These are phyloP conservation scores for Cercospora sp. DNA, from an alignment of 2,329 filamentous ascomycete species.

Conservation along the genomic window DNA sequence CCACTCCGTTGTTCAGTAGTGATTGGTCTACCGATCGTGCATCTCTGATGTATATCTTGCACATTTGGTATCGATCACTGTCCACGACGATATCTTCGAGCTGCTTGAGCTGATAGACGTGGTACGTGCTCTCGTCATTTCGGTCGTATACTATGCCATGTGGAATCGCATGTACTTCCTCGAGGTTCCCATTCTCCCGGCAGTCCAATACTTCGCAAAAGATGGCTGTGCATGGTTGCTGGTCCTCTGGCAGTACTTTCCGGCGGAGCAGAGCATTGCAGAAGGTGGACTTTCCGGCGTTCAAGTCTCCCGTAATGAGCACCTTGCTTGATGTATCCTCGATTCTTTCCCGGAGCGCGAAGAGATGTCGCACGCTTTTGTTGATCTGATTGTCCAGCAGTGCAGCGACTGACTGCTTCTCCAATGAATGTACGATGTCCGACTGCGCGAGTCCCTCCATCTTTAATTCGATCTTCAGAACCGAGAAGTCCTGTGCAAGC, in stretches of 20 bases:
- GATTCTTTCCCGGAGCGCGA: constrained; percentile 84
- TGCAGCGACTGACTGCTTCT: constrained; percentile 86
- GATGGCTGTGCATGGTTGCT: constrained; percentile 96
- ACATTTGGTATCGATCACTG: constrained; percentile 84
- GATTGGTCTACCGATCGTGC: constrained; percentile 87
- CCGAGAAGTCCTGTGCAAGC: constrained; percentile 92
- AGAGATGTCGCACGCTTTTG: constrained; percentile 87
- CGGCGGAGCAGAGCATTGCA: constrained; percentile 94
- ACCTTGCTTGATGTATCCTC: constrained; percentile 98
- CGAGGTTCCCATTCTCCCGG: constrained; percentile 82
- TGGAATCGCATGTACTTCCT: constrained; percentile 95
- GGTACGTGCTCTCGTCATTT: constrained; percentile 90
- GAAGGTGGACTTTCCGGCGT: constrained; percentile 97
- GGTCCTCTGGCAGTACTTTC: constrained; percentile 92
- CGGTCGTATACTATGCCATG: constrained; percentile 77
- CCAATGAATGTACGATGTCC: constrained; percentile 89
- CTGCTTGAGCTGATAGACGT: constrained; percentile 74
- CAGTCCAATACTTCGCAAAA: constrained; percentile 97
- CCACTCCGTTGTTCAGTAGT: constrained; percentile 92
- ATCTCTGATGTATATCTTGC: constrained; percentile 96
- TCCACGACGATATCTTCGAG: constrained; percentile 88
- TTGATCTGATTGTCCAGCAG: constrained; percentile 91
- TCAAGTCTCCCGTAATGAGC: constrained; percentile 89
- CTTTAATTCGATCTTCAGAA: constrained; percentile 92
- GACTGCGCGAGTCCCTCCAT: constrained; percentile 81